Conservation (phyloP, 495 filamentous ascomycete genomes). For the Trichoderma asperelloides region DNA sequence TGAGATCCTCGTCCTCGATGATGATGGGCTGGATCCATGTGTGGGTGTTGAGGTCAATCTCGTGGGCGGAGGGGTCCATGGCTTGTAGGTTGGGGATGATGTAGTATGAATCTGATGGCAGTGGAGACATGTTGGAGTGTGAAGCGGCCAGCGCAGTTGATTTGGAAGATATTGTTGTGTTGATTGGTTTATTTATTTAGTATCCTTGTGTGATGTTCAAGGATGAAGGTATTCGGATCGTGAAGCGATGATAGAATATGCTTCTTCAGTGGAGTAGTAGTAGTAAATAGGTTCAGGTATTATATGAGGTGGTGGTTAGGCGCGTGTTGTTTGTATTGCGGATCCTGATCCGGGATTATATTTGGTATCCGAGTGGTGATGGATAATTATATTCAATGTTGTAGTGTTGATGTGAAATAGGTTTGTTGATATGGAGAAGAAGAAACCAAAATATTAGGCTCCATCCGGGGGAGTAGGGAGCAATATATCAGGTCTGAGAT, state of each 20-base stretch:
- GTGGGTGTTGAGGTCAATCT: constrained; percentile 26
- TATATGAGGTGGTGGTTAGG: not conserved
- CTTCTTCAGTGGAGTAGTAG: not conserved
- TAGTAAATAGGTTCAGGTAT: not conserved
- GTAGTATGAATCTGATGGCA: constrained; percentile 24
- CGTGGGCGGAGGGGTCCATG: constrained; percentile 26
- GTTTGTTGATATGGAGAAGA: not conserved
- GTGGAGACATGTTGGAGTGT: constrained; percentile 3
- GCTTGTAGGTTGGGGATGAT: constrained; percentile 23
- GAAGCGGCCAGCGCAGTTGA: not conserved
- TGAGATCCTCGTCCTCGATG: constrained; percentile 49
- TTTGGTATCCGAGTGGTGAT: not conserved
- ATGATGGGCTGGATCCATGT: constrained; percentile 43
- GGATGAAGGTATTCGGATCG: not conserved
- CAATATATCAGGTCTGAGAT: not conserved
- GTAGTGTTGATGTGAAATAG: not conserved
- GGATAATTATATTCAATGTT: not conserved
- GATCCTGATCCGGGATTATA: not conserved
- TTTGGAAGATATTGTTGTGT: not conserved
- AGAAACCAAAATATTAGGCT: not conserved
- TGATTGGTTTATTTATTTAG: not conserved
- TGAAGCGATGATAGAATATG: too few relatives aligned
- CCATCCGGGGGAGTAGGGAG: constrained; percentile 1
- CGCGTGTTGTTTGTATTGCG: not conserved
- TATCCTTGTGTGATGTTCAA: not conserved